These are phyloP conservation scores for Cryptosporidium tyzzeri DNA, from an alignment of 169 alveolate genomes.

Conservation along the genomic window DNA sequence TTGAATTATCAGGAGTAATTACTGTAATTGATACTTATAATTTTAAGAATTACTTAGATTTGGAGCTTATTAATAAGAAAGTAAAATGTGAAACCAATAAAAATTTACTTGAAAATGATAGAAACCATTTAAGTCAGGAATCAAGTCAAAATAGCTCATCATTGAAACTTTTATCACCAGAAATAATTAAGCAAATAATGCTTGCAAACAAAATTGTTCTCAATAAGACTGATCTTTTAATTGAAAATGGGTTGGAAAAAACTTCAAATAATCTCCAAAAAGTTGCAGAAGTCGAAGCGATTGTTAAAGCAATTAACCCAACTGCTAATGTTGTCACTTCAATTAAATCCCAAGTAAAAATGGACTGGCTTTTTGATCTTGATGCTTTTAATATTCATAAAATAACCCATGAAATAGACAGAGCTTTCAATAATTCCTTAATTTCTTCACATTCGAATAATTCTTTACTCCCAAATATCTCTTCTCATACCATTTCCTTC, in stretches of 20 bases:
- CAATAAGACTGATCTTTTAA: conserved; percentile 82
- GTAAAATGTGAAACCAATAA: not conserved
- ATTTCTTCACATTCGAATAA: not conserved
- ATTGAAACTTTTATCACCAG: conserved; percentile 38
- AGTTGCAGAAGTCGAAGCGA: not conserved
- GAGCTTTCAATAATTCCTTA: conserved; percentile 19
- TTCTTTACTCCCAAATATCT: not conserved
- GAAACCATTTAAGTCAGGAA: not conserved
- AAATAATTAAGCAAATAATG: conserved; percentile 81
- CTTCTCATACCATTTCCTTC: conserved; percentile 11
- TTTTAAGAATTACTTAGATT: conserved; percentile 45
- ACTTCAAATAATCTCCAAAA: not conserved
- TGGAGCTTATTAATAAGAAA: conserved; percentile 1
- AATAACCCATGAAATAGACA: conserved; percentile 34
- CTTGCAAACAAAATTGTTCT: conserved; percentile 85
- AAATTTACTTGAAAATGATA: not conserved
- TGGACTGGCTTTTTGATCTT: conserved; percentile 68
- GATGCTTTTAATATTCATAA: conserved; percentile 44
- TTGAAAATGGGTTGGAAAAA: not conserved
- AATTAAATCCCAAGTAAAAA: conserved; percentile 35
- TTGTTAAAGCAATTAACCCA: conserved; percentile 70
- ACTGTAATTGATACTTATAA: conserved; percentile 81
- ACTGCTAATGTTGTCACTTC: conserved; percentile 17
- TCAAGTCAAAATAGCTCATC: not conserved
- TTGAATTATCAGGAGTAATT: conserved; percentile 81